Evolutionary conservation across 306 rosid genomes (phyloP), one percentile per base, ranked within the genome.

Genomic region (Lupinus albus): DNA sequence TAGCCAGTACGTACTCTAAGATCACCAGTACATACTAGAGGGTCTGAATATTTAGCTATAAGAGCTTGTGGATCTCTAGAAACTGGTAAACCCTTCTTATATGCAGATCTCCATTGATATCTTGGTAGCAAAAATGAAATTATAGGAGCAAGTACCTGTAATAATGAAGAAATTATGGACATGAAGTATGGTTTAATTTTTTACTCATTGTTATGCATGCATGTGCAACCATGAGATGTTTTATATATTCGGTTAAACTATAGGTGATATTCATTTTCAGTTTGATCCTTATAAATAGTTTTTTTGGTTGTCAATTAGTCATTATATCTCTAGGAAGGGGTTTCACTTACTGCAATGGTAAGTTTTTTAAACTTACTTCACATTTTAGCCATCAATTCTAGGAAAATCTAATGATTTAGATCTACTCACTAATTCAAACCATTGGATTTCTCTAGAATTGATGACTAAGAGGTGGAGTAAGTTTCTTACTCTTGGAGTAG

Each of bases 1-100:
- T 90, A 84, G 49, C 97, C 99, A 0, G 98, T 93, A 9, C 97
- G 81, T 7, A 84, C 81, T 38, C 98, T 72, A 39, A 89, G 83
- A 8, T 87, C 53, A 54, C 94, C 98, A 0, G 94, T 90, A 70
- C 82, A 88, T 48, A 93, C 99, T 25, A 93, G 65, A 0, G 99
- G 97, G 11, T 93, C 99, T 0, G 99, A 88, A 77, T 90, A 93
- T 61, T 93, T 93, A 2, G 88, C 91, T 4, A 64, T 53, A 14
- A 93, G 71, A 45, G 97, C 99, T 28, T 80, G 87, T 3, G 99
- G 99, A 21, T 93, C 91, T 44, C 99, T 80, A 42, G 84, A 84
- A 15, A 90, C 99, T 0, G 79, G 84, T 15, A 44, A 41, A 6
- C 90, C 89, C 46, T 83, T 70, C 68, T 86, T 88, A 38, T 86